These are phyloP conservation scores for Mikania micrantha DNA, from an alignment of 129 eudicot genomes.

Conservation along the genomic window DNA sequence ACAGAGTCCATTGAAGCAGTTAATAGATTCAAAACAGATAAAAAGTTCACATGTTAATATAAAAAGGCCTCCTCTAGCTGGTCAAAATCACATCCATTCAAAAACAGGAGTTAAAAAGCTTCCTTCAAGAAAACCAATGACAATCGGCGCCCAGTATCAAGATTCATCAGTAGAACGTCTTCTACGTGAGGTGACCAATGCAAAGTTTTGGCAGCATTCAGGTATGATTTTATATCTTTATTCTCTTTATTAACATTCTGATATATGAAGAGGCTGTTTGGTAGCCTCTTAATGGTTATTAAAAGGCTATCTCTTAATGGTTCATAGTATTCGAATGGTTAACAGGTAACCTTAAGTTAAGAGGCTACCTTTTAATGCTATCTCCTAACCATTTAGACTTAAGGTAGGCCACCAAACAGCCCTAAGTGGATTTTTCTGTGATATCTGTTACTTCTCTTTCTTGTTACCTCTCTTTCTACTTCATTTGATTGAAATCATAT, in stretches of 20 bases:
- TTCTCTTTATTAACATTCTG: neutral
- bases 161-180: conserved; percentile 95
- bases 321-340: too few species aligned
- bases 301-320: too few species aligned
- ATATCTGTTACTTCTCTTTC: neutral
- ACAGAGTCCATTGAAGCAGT: conserved; percentile 59
- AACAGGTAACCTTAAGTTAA: too few species aligned
- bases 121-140: conserved; percentile 71
- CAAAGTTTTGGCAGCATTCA: conserved; percentile 84
- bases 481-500: neutral
- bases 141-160: conserved; percentile 44
- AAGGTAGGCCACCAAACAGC: too few species aligned
- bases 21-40: conserved; percentile 44
- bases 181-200: conserved; percentile 91
- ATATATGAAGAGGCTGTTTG: neutral
- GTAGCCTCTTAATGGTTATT: too few species aligned
- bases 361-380: too few species aligned
- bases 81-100: conserved; percentile 40
- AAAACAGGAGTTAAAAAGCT: conserved; percentile 52
- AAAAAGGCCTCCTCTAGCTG: conserved; percentile 42
- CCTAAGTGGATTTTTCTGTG: neutral
- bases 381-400: too few species aligned
- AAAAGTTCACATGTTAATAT: conserved; percentile 41
- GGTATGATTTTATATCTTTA: conserved; percentile 35
- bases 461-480: neutral